phyloP scores from a whole-genome alignment of 371 early-diverging fungal genomes.

The Nosema muscidifuracis region DNA sequence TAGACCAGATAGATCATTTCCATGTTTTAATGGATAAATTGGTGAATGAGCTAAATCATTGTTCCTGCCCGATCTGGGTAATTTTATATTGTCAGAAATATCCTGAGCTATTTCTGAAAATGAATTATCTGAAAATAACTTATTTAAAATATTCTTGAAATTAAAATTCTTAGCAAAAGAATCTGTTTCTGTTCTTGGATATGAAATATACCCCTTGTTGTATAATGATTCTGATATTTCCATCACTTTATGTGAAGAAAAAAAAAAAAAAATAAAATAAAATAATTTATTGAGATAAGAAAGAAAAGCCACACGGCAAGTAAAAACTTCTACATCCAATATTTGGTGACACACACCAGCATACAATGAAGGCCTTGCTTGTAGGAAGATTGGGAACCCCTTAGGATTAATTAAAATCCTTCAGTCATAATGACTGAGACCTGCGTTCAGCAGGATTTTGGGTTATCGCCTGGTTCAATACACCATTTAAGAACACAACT shows the following conservation, averaged over 20 bases:
- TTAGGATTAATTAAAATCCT: no score
- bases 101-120: slow-evolving; percentile 41
- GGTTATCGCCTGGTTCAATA: no score
- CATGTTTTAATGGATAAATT: slow-evolving; percentile 82
- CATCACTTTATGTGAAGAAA: slow-evolving; percentile 72
- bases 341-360: no score
- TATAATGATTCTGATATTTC: slow-evolving; percentile 67
- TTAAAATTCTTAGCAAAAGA: slow-evolving; percentile 73
- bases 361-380: no score
- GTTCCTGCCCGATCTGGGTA: slow-evolving; percentile 77
- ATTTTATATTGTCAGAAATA: slow-evolving; percentile 18
- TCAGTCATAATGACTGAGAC: no score
- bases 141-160: slow-evolving; percentile 63
- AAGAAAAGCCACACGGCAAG: no score
- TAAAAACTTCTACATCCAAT: no score
- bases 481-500: no score
- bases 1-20: slow-evolving; percentile 65
- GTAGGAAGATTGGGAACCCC: no score
- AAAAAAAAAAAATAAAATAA: no score
- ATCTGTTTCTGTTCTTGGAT: slow-evolving; percentile 98
- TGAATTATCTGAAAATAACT: slow-evolving; percentile 42
- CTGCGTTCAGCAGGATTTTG: no score
- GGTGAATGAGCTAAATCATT: slow-evolving; percentile 98
- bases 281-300: no score
- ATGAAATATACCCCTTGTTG: slow-evolving; percentile 83